These are phyloP conservation scores for Kernera saxatilis DNA, from an alignment of 345 rosid genomes.

Conservation along the genomic window DNA sequence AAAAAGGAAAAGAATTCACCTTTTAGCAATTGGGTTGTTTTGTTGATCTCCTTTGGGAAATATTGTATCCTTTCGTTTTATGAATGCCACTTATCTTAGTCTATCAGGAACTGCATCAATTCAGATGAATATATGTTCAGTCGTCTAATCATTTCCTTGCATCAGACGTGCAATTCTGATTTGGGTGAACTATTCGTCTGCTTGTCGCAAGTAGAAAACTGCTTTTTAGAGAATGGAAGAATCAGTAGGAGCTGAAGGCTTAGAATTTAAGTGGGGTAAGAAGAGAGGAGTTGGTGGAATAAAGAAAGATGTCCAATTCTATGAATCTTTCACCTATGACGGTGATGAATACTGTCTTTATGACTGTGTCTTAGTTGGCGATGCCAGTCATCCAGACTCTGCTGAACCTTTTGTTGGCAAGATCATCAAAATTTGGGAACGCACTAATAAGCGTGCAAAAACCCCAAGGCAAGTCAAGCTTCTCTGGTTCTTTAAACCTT, in stretches of 20 bases:
- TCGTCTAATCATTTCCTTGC: not conserved
- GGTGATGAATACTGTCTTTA: conserved; percentile 60
- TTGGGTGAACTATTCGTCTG: not conserved
- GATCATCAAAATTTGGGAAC: conserved; percentile 72
- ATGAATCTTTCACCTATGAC: conserved; percentile 66
- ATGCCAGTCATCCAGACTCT: conserved; percentile 46
- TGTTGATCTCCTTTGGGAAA: not conserved
- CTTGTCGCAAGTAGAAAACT: not conserved
- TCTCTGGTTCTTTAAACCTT: conserved; percentile 76
- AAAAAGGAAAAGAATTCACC: not conserved
- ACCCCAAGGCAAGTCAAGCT: conserved; percentile 40
- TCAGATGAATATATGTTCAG: not conserved
- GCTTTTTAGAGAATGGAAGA: conserved; percentile 47
- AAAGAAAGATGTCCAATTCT: conserved; percentile 57
- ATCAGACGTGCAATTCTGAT: conserved; percentile 1
- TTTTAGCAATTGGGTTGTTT: not conserved
- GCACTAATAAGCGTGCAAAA: conserved; percentile 34
- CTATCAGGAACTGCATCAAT: not conserved
- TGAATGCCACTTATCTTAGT: not conserved
- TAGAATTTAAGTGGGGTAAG: conserved; percentile 73
- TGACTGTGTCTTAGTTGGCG: conserved; percentile 56
- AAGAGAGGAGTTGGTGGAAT: conserved; percentile 54
- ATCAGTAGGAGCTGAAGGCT: conserved; percentile 28
- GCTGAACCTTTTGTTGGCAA: conserved; percentile 67
- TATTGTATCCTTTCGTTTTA: not conserved